These are phyloP conservation scores for Leccinum disarticulatum DNA, from an alignment of 768 basidiomycete species.

Conservation along the genomic window DNA sequence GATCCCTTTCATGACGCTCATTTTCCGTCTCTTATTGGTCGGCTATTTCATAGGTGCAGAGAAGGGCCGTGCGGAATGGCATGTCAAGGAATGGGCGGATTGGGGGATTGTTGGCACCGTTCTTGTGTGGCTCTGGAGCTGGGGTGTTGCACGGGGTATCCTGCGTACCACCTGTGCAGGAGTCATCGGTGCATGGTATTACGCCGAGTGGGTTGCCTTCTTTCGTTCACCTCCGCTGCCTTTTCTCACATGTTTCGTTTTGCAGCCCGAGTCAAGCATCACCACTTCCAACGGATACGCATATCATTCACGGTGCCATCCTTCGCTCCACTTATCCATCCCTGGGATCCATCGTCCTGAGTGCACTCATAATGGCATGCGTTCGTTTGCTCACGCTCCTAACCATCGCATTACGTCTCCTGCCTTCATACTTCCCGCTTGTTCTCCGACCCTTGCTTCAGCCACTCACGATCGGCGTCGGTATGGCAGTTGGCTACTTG, in stretches of 20 bases:
- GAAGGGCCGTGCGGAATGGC: constrained; percentile 48
- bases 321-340: constrained; percentile 80
- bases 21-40: constrained; percentile 74
- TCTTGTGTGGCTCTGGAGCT: constrained; percentile 68
- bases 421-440: constrained; percentile 52
- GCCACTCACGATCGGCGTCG: constrained; percentile 36
- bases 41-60: constrained; percentile 51
- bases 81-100: constrained; percentile 65
- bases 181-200: constrained; percentile 93
- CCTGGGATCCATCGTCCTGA: constrained; percentile 74
- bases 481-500: constrained; percentile 43
- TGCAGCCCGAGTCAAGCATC: constrained; percentile 31
- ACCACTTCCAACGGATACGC: constrained; percentile 56
- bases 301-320: constrained; percentile 74
- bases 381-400: constrained; percentile 59
- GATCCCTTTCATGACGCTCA: constrained; percentile 76
- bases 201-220: constrained; percentile 49
- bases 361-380: constrained; percentile 72
- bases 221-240: not conserved
- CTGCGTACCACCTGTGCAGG: constrained; percentile 75
- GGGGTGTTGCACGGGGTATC: constrained; percentile 77
- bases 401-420: constrained; percentile 49
- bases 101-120: constrained; percentile 62
- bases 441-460: constrained; percentile 43
- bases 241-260: constrained; percentile 8